These are phyloP conservation scores for Russula griseocarnosa DNA, from an alignment of 768 basidiomycete genomes.

Conservation along the genomic window DNA sequence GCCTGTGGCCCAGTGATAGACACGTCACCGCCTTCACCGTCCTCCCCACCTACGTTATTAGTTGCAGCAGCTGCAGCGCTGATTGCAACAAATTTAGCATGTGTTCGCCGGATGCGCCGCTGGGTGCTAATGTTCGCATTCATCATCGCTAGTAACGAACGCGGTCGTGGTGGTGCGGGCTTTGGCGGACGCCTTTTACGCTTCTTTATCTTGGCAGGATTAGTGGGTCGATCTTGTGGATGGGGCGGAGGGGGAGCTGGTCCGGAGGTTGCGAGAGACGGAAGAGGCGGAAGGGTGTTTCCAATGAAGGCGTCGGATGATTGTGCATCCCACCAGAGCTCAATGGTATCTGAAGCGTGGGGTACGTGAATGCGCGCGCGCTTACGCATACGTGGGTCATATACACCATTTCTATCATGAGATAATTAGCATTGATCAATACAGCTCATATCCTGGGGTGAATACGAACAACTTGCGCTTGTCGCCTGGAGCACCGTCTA, in stretches of 20 bases:
- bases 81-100: slow-evolving; percentile 64
- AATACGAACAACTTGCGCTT: slow-evolving; percentile 56
- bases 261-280: slow-evolving; percentile 26
- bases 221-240: slow-evolving; percentile 29
- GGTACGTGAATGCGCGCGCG: slow-evolving; percentile 47
- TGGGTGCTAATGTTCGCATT: slow-evolving; percentile 74
- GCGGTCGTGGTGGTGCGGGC: slow-evolving; percentile 22
- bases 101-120: slow-evolving; percentile 66
- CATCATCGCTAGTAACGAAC: slow-evolving; percentile 62
- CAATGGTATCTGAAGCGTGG: slow-evolving; percentile 17
- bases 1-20: slow-evolving; percentile 1
- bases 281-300: slow-evolving; percentile 28
- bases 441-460: not conserved
- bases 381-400: slow-evolving; percentile 55
- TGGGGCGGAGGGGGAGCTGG: slow-evolving; percentile 27
- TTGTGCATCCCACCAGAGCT: slow-evolving; percentile 29
- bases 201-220: slow-evolving; percentile 26
- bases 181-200: slow-evolving; percentile 40
- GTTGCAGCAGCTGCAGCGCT: slow-evolving; percentile 37
- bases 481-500: slow-evolving; percentile 44
- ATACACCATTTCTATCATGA: slow-evolving; percentile 31
- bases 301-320: slow-evolving; percentile 25
- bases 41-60: slow-evolving; percentile 34
- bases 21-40: slow-evolving; percentile 26
- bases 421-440: not conserved